Evolutionary conservation across 345 rosid genomes (phyloP).

Genomic region (Syzygium aromaticum): DNA sequence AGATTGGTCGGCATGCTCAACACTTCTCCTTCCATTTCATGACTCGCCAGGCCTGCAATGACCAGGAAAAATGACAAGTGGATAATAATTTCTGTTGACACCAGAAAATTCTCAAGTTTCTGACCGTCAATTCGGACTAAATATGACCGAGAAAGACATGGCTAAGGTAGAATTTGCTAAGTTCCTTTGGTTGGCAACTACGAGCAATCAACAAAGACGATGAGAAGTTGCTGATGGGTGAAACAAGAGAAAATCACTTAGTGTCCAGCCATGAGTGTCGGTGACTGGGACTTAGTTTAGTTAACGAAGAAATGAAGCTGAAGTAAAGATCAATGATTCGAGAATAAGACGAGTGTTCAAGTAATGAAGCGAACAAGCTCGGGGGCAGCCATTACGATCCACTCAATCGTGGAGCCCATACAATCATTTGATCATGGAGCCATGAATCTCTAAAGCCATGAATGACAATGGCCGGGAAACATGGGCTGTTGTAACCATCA

Average conservation of each 20-base stretch:
- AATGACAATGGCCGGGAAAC: not conserved
- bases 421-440: not conserved
- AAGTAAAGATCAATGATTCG: not conserved
- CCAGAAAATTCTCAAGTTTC: not conserved
- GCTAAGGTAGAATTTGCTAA: not conserved
- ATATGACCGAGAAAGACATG: not conserved
- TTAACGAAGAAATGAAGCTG: not conserved
- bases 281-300: not conserved
- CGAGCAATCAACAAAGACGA: not conserved
- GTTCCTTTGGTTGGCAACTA: not conserved
- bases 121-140: not conserved
- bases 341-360: not conserved
- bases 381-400: not conserved
- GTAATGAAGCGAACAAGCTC: not conserved
- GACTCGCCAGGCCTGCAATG: not conserved
- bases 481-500: not conserved
- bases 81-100: not conserved
- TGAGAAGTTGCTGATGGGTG: not conserved
- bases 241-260: not conserved
- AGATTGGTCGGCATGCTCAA: not conserved
- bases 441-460: not conserved
- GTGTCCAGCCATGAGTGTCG: not conserved
- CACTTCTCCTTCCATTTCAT: not conserved
- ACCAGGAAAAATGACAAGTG: not conserved
- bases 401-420: not conserved